Base-by-base conservation (phyloP, 1,284 basidiomycete species). In the Apiotrichum siamense region DNA sequence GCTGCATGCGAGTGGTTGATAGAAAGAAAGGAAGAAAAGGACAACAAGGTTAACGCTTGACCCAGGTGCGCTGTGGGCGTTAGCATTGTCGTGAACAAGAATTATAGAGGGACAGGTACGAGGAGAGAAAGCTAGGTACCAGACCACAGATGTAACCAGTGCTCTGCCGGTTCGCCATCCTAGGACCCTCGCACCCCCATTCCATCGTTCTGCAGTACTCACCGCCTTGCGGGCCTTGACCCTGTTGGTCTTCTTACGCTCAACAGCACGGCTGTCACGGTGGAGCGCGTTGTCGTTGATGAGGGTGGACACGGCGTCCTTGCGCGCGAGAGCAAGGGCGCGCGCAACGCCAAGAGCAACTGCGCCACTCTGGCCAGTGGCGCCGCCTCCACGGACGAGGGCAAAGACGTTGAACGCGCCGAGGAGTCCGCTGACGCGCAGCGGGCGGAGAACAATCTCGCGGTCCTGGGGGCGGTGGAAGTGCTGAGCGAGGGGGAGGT, bases 191-290 rank as follows among this genome's bases (percentile, higher is more conserved):
- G n/a, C n/a, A n/a, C n/a, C n/a, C 60, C 11, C 50, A 44, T 24
- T 20, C 15, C n/a, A n/a, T n/a, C 10, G 45, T 27, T 50, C 13
- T 40, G 10, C 17, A 61, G 21, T 37, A 84, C 87, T 48, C 74
- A 90, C 88, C 73, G 80, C 80, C 77, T 94, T 93, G 72, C 93
- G 84, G 56, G 94, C 89, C 78, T 97, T 97, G 57, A 85, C 83
- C 61, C 83, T 73, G 55, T 88, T 88, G 9, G 94, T 91, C 80
- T 97, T 97, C 78, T 98, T 98, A 62, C 94, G 82, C 77, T 98
- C 94, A 27, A 97, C 92, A 86, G 93, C 89, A 74, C 94, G 86
- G 41, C 91, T 88, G 77, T 98, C 94, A 67, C 94, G 84, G 72
- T 84, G 83, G 54, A 92, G 75, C 33, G 94, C 77, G 76, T 90